These are phyloP conservation scores for Pseudocercospora eumusae DNA, from an alignment of 2,329 filamentous ascomycete species.

Conservation along the genomic window DNA sequence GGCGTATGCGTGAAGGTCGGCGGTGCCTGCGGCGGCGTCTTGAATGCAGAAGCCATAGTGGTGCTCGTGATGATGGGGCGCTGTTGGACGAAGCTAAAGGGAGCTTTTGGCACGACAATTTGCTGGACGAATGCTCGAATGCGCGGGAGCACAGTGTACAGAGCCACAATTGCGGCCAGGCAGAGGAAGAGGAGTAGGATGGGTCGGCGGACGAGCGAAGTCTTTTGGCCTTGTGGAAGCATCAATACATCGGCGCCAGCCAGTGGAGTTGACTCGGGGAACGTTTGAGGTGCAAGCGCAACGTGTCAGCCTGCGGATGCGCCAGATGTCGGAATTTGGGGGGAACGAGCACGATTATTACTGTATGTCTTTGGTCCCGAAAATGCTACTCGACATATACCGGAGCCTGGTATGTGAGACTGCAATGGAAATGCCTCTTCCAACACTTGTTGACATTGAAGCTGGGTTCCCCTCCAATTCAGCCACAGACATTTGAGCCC, in stretches of 20 bases:
- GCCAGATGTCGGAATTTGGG: neutral
- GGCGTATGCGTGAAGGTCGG: slow-evolving; percentile 76
- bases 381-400: neutral
- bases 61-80: slow-evolving; percentile 51
- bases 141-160: slow-evolving; percentile 38
- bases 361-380: neutral
- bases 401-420: neutral
- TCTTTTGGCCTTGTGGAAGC: slow-evolving; percentile 13
- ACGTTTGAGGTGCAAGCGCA: neutral
- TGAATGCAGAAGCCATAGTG: slow-evolving; percentile 68
- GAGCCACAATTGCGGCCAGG: slow-evolving; percentile 40
- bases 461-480: neutral
- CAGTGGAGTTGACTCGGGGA: slow-evolving; percentile 5
- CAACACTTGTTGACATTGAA: too few species aligned
- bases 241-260: slow-evolving; percentile 3
- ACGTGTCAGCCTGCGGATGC: neutral
- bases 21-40: slow-evolving; percentile 71
- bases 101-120: slow-evolving; percentile 34
- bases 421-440: neutral
- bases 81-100: slow-evolving; percentile 33
- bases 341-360: neutral
- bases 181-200: slow-evolving; percentile 38
- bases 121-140: slow-evolving; percentile 37
- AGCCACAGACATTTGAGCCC: neutral
- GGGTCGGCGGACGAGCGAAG: slow-evolving; percentile 28